Evolutionary conservation across 139 green algal genomes (phyloP).

Genomic region (Trebouxia sp.): DNA sequence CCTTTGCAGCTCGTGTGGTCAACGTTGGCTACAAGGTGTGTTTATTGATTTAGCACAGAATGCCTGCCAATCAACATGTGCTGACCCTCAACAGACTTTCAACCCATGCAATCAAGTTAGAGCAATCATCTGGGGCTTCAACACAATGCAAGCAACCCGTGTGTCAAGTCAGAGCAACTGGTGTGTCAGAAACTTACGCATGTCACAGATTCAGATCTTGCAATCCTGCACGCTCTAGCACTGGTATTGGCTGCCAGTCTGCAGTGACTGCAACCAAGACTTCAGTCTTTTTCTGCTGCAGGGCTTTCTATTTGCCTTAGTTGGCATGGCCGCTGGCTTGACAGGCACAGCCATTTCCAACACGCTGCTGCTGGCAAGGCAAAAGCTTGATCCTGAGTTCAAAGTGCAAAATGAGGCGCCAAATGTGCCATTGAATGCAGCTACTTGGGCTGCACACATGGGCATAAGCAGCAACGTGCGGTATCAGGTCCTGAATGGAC

Average conservation of each 20-base stretch:
- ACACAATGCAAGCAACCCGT: too few relatives aligned
- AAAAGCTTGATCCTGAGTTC: slow-evolving; percentile 74
- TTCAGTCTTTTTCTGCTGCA: slow-evolving; percentile 28
- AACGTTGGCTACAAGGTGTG: slow-evolving; percentile 86
- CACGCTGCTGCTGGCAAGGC: slow-evolving; percentile 68
- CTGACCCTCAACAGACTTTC: too few relatives aligned
- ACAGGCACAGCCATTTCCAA: slow-evolving; percentile 88
- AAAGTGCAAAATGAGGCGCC: slow-evolving; percentile 80
- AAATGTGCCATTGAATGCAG: slow-evolving; percentile 82
- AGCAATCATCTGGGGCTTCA: too few relatives aligned
- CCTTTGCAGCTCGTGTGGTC: slow-evolving; percentile 52
- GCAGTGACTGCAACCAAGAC: background rate
- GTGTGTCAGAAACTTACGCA: too few relatives aligned
- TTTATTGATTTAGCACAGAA: background rate
- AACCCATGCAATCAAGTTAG: too few relatives aligned
- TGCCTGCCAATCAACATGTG: background rate
- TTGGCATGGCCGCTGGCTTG: slow-evolving; percentile 85
- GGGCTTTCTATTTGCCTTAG: slow-evolving; percentile 76
- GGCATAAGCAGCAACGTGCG: slow-evolving; percentile 89
- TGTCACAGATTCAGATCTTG: too few relatives aligned
- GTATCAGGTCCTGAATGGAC: slow-evolving; percentile 92
- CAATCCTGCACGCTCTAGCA: too few relatives aligned
- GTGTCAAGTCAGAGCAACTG: too few relatives aligned
- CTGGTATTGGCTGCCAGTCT: background rate
- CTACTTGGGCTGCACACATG: slow-evolving; percentile 93